Conservation (phyloP, 306 rosid genomes). For the Oxytropis ochrocephala region DNA sequence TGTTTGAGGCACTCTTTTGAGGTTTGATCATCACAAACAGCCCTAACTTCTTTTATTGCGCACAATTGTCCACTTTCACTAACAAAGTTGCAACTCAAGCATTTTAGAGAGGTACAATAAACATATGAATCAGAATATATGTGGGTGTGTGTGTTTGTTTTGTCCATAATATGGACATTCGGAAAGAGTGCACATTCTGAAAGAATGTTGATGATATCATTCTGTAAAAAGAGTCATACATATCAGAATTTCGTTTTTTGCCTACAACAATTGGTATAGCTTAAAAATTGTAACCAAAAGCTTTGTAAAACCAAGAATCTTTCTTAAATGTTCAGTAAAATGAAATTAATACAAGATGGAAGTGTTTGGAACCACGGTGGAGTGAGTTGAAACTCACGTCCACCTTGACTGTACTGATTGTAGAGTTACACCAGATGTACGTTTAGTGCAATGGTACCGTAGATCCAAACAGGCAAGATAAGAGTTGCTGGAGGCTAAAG, state of each 20-base stretch:
- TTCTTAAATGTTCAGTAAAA: not conserved
- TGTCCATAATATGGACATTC: conserved; percentile 16
- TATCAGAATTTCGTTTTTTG: not conserved
- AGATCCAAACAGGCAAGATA: no score
- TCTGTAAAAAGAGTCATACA: conserved; percentile 10
- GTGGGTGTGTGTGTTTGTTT: not conserved
- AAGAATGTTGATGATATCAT: conserved; percentile 4
- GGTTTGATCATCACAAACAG: conserved; percentile 70
- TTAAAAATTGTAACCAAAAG: not conserved
- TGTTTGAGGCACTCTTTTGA: conserved; percentile 94
- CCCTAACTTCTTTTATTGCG: conserved; percentile 95
- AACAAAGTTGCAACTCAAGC: conserved; percentile 28
- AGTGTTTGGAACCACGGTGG: no score
- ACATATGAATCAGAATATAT: conserved; percentile 13
- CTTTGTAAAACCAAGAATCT: not conserved
- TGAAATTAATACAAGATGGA: no score
- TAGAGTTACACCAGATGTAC: no score
- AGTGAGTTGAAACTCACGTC: no score
- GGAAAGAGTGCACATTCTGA: not conserved
- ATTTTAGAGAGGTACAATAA: conserved; percentile 31
- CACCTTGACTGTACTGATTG: no score
- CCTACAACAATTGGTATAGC: not conserved
- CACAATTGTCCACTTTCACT: conserved; percentile 96
- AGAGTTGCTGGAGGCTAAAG: not conserved
- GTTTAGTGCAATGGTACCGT: no score